Evolutionary conservation across 2,329 filamentous ascomycete species (phyloP).

Genomic region (Aspergillus flavus): DNA sequence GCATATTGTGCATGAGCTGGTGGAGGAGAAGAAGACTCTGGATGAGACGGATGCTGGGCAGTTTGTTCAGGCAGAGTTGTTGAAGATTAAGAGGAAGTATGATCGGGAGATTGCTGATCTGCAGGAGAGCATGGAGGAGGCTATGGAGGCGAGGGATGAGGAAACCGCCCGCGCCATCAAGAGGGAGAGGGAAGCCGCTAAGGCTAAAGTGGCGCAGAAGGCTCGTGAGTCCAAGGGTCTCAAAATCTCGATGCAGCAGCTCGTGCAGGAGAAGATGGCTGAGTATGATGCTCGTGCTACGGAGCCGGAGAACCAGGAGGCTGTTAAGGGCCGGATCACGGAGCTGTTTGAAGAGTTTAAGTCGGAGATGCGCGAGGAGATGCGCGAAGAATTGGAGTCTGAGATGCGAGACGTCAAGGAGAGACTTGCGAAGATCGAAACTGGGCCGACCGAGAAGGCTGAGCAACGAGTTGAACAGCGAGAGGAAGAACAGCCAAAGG

Average conservation of each 20-base stretch:
- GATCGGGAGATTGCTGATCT: not conserved
- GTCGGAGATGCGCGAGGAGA: not conserved
- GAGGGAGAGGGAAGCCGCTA: constrained; percentile 63
- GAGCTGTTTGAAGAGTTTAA: not conserved
- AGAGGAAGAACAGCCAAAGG: not conserved
- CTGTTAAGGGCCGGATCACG: not conserved
- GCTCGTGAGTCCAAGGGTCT: not conserved
- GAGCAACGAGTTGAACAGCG: not conserved
- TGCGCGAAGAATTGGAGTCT: not conserved
- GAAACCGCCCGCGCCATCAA: not conserved
- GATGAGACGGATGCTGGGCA: constrained; percentile 12
- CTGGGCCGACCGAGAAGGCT: not conserved
- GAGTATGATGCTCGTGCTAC: not conserved
- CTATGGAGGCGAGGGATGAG: not conserved
- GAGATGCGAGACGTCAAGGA: not conserved
- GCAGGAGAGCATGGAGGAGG: not conserved
- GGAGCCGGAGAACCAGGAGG: not conserved
- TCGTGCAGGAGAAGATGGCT: not conserved
- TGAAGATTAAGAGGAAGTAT: not conserved
- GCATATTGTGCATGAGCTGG: not conserved
- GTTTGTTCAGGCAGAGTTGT: not conserved
- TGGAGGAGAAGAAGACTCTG: constrained; percentile 9
- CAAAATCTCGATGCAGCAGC: not conserved
- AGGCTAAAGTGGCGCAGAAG: constrained; percentile 1
- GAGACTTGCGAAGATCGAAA: not conserved